Percentiles rank a stretch among this genome's conserved stretches.
phyloP scores from a whole-genome alignment of 805 yeast genomes.

The Sugiyamaella marilandica region DNA sequence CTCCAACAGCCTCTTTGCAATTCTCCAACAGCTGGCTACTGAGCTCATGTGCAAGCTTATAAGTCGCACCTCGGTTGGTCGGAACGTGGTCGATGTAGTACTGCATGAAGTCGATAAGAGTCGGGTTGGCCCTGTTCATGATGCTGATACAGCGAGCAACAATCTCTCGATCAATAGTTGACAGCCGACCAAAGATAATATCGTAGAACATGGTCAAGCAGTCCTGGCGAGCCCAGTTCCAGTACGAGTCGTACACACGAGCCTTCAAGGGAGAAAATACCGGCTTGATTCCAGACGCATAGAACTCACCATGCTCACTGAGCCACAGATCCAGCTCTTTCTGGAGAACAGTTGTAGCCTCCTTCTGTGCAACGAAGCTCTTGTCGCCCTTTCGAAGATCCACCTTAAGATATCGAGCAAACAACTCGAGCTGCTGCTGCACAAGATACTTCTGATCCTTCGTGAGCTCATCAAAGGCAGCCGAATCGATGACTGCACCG shows the following conservation, averaged over 20 bases:
- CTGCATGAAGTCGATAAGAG: constrained; percentile 94
- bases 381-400: constrained; percentile 91
- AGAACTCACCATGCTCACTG: constrained; percentile 88
- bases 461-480: constrained; percentile 82
- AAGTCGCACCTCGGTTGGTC: constrained; percentile 83
- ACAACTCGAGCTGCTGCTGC: constrained; percentile 78
- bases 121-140: constrained; percentile 95
- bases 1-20: constrained; percentile 78
- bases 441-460: constrained; percentile 68
- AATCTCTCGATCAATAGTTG: constrained; percentile 91
- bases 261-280: constrained; percentile 89
- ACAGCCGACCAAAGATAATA: constrained; percentile 88
- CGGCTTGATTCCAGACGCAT: constrained; percentile 87
- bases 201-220: constrained; percentile 90
- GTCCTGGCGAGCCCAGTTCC: constrained; percentile 99
- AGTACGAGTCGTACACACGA: constrained; percentile 92
- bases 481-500: constrained; percentile 88
- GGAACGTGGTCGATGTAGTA: constrained; percentile 84
- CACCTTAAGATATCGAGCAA: constrained; percentile 90
- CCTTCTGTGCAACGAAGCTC: constrained; percentile 75
- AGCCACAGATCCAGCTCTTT: constrained; percentile 88
- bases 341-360: constrained; percentile 78
- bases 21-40: constrained; percentile 94
- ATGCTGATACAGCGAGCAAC: constrained; percentile 94
- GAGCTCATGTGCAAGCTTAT: constrained; percentile 79